These are phyloP conservation scores for Thymus mandschuricus DNA, from an alignment of 257 asterid species.

Conservation along the genomic window DNA sequence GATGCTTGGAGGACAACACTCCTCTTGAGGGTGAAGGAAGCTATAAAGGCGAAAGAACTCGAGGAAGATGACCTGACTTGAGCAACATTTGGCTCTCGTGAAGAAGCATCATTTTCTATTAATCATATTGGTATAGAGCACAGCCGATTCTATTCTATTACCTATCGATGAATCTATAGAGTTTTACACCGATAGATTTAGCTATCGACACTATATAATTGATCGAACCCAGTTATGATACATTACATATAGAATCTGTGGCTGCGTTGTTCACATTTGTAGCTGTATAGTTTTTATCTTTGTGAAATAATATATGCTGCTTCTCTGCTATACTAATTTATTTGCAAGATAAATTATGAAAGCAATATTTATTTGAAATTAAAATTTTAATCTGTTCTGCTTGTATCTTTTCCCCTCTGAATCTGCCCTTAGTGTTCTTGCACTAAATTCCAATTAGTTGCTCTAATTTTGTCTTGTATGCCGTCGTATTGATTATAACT, in stretches of 20 bases:
- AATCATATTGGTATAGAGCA: neutral
- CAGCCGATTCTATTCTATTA: neutral
- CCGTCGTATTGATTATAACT: conserved; percentile 13
- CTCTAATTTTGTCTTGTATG: conserved; percentile 14
- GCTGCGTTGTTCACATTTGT: neutral
- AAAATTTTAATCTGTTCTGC: neutral
- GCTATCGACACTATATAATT: neutral
- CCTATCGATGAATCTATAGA: neutral
- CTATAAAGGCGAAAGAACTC: conserved; percentile 43
- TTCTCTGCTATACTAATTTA: neutral
- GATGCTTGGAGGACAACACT: conserved; percentile 49
- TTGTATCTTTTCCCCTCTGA: conserved; percentile 10
- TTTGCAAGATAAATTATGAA: neutral
- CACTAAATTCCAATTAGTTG: conserved; percentile 7
- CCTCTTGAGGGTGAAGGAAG: conserved; percentile 45
- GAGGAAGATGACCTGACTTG: conserved; percentile 49
- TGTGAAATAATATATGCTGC: neutral
- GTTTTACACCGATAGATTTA: neutral
- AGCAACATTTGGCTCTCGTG: conserved; percentile 15
- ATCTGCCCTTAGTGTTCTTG: neutral
- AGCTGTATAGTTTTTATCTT: conserved; percentile 9
- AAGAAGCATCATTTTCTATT: neutral
- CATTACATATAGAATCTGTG: too few species aligned
- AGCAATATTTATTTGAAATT: too few species aligned
- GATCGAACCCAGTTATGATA: neutral